phyloP scores from a whole-genome alignment of 1,284 basidiomycete genomes.

The Ustilago sp. region DNA sequence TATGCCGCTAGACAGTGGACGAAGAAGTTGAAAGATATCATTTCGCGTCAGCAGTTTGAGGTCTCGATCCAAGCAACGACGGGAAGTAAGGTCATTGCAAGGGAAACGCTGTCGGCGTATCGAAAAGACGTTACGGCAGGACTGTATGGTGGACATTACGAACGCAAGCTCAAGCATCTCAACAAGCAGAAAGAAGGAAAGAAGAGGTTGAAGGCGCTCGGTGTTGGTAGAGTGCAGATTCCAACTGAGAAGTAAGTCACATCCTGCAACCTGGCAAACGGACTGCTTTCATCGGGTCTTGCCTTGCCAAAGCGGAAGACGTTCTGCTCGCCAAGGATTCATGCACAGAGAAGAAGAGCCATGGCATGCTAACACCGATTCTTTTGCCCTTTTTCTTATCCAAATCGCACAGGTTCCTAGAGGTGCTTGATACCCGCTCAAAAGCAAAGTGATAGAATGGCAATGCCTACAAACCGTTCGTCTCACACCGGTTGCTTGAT shows the following conservation, averaged over 20 bases:
- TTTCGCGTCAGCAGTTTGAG: constrained; percentile 92
- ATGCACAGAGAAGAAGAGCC: not conserved
- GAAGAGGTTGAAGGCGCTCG: constrained; percentile 63
- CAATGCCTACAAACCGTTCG: not conserved
- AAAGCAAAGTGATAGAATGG: constrained; percentile 30
- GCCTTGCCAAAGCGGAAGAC: not conserved
- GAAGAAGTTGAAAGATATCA: constrained; percentile 62
- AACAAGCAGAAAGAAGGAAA: constrained; percentile 68
- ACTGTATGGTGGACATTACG: constrained; percentile 81
- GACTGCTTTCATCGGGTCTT: not conserved
- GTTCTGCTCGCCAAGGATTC: not conserved
- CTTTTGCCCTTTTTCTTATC: not conserved
- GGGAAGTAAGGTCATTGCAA: constrained; percentile 86
- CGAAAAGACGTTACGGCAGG: constrained; percentile 90
- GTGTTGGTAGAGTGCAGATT: constrained; percentile 63
- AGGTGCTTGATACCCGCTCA: constrained; percentile 41
- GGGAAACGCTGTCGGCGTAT: constrained; percentile 75
- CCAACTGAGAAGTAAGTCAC: constrained; percentile 56
- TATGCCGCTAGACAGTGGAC: constrained; percentile 57
- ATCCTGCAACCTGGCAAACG: not conserved
- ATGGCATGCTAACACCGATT: not conserved
- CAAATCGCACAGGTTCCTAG: constrained; percentile 25
- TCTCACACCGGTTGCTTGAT: not conserved
- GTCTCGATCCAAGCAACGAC: constrained; percentile 75
- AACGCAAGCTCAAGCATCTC: constrained; percentile 63